Percentiles rank a stretch among this genome's conserved stretches.
Evolutionary conservation across 305 asterid genomes (phyloP).

Genomic region (Caryopteris hybrid): DNA sequence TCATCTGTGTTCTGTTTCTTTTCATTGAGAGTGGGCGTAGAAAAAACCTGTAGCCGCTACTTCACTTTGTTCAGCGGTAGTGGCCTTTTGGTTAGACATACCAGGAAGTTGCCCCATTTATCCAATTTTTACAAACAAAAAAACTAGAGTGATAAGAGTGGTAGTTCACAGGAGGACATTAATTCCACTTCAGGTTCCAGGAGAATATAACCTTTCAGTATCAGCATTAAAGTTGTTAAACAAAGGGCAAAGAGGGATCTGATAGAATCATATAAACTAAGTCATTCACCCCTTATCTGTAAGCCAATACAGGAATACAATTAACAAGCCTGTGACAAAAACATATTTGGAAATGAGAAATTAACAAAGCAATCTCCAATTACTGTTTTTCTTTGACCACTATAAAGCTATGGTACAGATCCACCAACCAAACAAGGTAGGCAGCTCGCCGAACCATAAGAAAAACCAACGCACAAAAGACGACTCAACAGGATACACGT

Average conservation of each 20-base stretch:
- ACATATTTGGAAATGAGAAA: slow-evolving; percentile 14
- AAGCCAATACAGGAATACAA: slow-evolving; percentile 31
- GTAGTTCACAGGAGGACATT: neutral
- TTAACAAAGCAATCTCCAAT: slow-evolving; percentile 21
- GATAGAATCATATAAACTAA: neutral
- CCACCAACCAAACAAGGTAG: slow-evolving; percentile 26
- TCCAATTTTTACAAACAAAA: no score
- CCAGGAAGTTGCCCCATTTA: no score
- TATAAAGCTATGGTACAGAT: slow-evolving; percentile 18
- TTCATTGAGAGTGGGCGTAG: no score
- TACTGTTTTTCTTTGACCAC: slow-evolving; percentile 17
- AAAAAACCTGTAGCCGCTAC: no score
- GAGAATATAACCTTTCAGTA: neutral
- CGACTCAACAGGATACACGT: slow-evolving; percentile 25
- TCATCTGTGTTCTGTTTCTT: no score
- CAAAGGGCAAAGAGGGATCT: neutral
- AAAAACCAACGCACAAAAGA: slow-evolving; percentile 24
- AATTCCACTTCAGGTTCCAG: neutral
- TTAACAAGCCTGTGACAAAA: slow-evolving; percentile 9
- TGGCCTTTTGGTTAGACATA: no score
- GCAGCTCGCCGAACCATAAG: slow-evolving; percentile 20
- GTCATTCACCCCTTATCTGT: slow-evolving; percentile 16
- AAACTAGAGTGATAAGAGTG: no score
- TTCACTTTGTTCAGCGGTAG: no score
- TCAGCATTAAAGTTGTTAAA: neutral